These are phyloP conservation scores for Solanum appendiculatum DNA, from an alignment of 257 asterid species.

Conservation along the genomic window DNA sequence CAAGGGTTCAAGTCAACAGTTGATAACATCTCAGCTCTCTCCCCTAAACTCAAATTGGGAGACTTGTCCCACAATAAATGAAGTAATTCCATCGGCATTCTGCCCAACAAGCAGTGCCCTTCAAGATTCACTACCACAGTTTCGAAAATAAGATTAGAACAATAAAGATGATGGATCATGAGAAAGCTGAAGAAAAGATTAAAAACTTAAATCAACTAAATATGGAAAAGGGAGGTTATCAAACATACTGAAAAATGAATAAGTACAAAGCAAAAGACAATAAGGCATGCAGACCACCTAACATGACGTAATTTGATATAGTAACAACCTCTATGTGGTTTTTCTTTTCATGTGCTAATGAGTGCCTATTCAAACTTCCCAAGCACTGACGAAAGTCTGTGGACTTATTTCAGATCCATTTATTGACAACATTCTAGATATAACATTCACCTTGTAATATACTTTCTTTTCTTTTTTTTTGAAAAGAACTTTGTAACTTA, in stretches of 20 bases:
- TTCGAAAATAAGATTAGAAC: conserved; percentile 10
- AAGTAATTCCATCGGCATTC: conserved; percentile 76
- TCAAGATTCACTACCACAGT: conserved; percentile 50
- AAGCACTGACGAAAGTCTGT: not conserved
- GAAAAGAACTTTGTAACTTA: not conserved
- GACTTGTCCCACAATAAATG: conserved; percentile 81
- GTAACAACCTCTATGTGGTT: not conserved
- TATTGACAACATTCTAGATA: not conserved
- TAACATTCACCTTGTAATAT: not conserved
- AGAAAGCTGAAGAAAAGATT: not conserved
- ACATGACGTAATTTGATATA: not conserved
- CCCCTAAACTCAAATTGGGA: conserved; percentile 64
- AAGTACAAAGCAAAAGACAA: not conserved
- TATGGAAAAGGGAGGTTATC: not conserved
- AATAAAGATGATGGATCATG: not conserved
- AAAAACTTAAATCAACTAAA: not conserved
- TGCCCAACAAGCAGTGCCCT: conserved; percentile 76
- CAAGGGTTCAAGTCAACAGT: conserved; percentile 79
- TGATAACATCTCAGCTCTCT: conserved; percentile 78
- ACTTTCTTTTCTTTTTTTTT: not conserved
- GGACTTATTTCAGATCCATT: not conserved
- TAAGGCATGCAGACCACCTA: not conserved
- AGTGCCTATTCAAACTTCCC: not conserved
- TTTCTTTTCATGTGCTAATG: not conserved
- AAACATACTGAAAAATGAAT: not conserved